Evolutionary conservation across 352 stramenopile genomes (phyloP).

Genomic region (Phytopythium vexans): DNA sequence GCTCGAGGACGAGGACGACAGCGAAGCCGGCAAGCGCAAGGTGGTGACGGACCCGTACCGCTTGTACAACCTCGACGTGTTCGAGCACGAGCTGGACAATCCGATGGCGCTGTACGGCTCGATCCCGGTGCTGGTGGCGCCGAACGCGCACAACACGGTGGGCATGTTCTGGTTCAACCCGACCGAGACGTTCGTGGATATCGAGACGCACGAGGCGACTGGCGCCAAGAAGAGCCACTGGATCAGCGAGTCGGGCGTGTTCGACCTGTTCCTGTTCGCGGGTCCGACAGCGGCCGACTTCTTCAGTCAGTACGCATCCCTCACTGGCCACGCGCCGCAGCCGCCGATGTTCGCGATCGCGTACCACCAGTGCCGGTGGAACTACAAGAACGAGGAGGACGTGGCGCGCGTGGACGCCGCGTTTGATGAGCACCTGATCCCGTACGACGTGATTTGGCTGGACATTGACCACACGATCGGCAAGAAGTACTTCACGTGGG

Average conservation of each 20-base stretch:
- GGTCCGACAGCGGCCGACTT: slow-evolving; percentile 84
- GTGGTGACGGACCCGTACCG: slow-evolving; percentile 94
- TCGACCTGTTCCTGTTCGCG: slow-evolving; percentile 97
- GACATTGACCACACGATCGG: slow-evolving; percentile 99
- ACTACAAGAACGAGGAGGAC: slow-evolving; percentile 98
- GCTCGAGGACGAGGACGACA: slow-evolving; percentile 25
- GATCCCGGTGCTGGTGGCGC: slow-evolving; percentile 69
- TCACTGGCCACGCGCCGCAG: slow-evolving; percentile 92
- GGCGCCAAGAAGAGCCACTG: slow-evolving; percentile 85
- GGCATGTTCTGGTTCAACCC: slow-evolving; percentile 99
- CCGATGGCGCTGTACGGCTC: slow-evolving; percentile 98
- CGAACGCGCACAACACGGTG: slow-evolving; percentile 71
- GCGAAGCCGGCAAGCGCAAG: slow-evolving; percentile 16
- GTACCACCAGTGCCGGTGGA: slow-evolving; percentile 99
- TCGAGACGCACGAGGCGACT: slow-evolving; percentile 59
- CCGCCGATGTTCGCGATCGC: slow-evolving; percentile 96
- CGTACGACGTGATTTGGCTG: slow-evolving; percentile 99
- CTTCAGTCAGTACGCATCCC: slow-evolving; percentile 89
- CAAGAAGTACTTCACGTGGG: slow-evolving; percentile 98
- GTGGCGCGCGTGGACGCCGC: slow-evolving; percentile 86
- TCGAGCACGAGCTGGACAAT: slow-evolving; percentile 99
- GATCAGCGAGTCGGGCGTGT: slow-evolving; percentile 94
- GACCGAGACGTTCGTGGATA: slow-evolving; percentile 98
- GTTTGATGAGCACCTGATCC: slow-evolving; percentile 97
- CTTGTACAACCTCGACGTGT: slow-evolving; percentile 99